Percentiles rank a stretch among this genome's conserved stretches.
Conservation (phyloP, 1,284 basidiomycete species). For the Trametes polyzona region DNA sequence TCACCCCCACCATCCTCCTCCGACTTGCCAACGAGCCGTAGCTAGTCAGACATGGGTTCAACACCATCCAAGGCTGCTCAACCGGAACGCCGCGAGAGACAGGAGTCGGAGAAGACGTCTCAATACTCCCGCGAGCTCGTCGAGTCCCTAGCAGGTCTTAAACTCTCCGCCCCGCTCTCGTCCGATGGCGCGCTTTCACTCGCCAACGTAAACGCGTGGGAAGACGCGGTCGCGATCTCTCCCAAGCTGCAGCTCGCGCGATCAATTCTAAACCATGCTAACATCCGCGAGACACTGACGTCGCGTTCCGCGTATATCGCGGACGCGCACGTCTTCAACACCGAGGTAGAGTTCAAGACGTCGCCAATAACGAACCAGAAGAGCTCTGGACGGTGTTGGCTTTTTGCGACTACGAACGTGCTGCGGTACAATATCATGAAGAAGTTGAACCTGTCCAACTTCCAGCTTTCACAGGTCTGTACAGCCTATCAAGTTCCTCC, state of each 20-base stretch:
- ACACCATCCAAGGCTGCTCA: constrained; percentile 46
- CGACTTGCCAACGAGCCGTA: not conserved
- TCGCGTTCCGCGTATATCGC: constrained; percentile 66
- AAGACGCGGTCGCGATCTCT: constrained; percentile 55
- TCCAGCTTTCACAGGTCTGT: constrained; percentile 85
- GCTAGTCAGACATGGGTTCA: constrained; percentile 51
- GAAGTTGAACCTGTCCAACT: constrained; percentile 83
- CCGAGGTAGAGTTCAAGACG: constrained; percentile 78
- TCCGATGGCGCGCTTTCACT: constrained; percentile 62
- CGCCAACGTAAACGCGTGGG: constrained; percentile 67
- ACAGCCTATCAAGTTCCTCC: not conserved
- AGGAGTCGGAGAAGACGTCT: constrained; percentile 38
- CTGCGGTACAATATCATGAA: constrained; percentile 86
- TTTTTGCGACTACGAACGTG: constrained; percentile 91
- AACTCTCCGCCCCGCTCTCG: constrained; percentile 33
- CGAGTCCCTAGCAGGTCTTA: constrained; percentile 25
- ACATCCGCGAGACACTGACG: constrained; percentile 70
- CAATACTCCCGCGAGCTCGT: constrained; percentile 21
- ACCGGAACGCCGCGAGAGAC: constrained; percentile 33
- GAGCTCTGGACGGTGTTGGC: constrained; percentile 88
- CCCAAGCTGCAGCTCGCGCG: constrained; percentile 79
- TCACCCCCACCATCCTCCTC: not conserved
- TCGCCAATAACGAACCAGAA: constrained; percentile 89
- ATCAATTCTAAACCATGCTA: constrained; percentile 77
- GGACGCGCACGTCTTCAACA: constrained; percentile 86